A percentile compares a stretch with the other conserved stretches of the same genome.
Conservation (phyloP, 2,329 filamentous ascomycete genomes). For the Apiospora hydei region DNA sequence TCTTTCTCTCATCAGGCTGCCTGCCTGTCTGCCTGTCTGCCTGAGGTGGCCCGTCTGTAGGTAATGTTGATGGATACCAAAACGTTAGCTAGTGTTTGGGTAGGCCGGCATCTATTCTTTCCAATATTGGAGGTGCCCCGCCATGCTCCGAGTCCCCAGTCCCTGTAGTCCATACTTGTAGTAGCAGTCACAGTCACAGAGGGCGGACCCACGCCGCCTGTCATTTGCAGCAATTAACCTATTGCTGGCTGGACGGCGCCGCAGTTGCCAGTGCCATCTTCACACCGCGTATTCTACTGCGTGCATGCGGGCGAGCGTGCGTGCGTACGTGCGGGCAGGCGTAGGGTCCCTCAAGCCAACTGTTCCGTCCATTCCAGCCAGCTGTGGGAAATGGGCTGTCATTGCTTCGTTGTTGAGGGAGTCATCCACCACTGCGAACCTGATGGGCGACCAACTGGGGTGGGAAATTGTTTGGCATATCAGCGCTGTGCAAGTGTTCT, state of each 20-base stretch:
- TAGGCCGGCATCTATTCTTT: slow-evolving; percentile 8
- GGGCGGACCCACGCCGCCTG: slow-evolving; percentile 11
- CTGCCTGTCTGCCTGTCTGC: no score
- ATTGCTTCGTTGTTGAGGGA: background rate
- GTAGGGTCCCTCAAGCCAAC: background rate
- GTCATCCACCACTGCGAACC: background rate
- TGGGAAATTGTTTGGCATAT: slow-evolving; percentile 16
- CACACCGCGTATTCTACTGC: slow-evolving; percentile 10
- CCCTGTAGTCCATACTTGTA: background rate
- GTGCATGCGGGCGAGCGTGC: background rate
- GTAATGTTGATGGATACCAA: background rate
- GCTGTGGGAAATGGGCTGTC: slow-evolving; percentile 11
- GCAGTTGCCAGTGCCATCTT: background rate
- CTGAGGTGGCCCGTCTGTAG: background rate
- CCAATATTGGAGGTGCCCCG: slow-evolving; percentile 15
- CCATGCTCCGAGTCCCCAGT: slow-evolving; percentile 8
- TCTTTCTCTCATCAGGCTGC: no score
- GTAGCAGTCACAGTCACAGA: background rate
- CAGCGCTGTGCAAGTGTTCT: background rate
- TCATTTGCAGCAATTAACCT: slow-evolving; percentile 9
- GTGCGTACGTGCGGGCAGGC: background rate
- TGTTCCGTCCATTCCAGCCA: slow-evolving; percentile 13
- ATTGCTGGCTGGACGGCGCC: background rate
- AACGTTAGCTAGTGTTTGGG: slow-evolving; percentile 7
- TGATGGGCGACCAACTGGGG: background rate